phyloP scores from a whole-genome alignment of 306 rosid genomes.

The Lupinus albus region DNA sequence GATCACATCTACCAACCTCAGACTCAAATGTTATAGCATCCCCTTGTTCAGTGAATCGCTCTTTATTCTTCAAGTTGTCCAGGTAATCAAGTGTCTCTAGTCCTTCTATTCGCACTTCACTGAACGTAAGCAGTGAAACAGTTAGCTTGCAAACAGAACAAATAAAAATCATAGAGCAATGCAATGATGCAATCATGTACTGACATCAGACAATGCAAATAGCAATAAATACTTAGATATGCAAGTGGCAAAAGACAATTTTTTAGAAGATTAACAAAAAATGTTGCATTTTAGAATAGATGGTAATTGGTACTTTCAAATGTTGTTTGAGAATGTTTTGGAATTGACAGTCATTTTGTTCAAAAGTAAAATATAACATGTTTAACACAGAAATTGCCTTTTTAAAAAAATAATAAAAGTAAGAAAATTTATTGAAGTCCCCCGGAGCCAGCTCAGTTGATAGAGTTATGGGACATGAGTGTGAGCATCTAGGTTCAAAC shows the following conservation, averaged over 20 bases:
- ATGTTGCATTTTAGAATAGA: neutral
- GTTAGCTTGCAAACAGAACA: conserved; percentile 30
- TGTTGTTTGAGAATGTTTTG: conserved; percentile 3
- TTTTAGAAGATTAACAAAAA: neutral
- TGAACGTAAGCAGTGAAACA: conserved; percentile 35
- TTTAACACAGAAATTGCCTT: no score
- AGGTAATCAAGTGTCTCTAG: conserved; percentile 81
- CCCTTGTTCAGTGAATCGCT: conserved; percentile 80
- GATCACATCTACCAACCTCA: conserved; percentile 52
- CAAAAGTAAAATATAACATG: no score
- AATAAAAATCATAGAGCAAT: conserved; percentile 11
- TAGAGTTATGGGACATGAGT: no score
- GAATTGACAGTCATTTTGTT: neutral
- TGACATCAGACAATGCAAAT: conserved; percentile 30
- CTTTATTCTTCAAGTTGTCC: conserved; percentile 69
- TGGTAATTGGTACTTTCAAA: neutral
- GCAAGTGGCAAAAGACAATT: neutral
- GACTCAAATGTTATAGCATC: conserved; percentile 75
- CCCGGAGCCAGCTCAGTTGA: no score
- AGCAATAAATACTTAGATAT: neutral
- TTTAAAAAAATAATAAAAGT: no score
- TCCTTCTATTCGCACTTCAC: conserved; percentile 88
- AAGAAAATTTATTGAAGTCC: no score
- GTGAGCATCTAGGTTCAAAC: no score
- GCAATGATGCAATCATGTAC: neutral